Base-by-base conservation (phyloP, 1,284 basidiomycete species). In the Marasmius oreades region DNA sequence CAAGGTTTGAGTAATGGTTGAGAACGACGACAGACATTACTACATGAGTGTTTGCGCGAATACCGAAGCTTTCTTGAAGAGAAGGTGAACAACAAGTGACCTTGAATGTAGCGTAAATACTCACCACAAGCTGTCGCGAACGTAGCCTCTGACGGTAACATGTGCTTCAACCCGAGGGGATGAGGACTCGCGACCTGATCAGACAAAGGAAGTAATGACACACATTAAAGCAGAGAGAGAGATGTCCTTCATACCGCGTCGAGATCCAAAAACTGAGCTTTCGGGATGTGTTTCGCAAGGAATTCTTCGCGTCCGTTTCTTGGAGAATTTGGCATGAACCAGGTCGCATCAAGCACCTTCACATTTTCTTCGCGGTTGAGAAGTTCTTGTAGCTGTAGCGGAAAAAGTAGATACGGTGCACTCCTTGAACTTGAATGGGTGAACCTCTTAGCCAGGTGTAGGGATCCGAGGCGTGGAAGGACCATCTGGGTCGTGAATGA, bases 321-420 rank as follows among this genome's bases (percentile, higher is more conserved):
- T 1, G 85, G 78, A 50, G 85, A 79, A 68, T 86, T 88, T 46
- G 93, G 93, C 93, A 95, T 94, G 69, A 90, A 87, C 93, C 93
- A 95, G 42, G 82, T 86, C 23, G 86, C 85, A 67, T 95, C 93
- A 26, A 93, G 70, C 53, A 91, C 62, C 1, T 80, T 73, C 42
- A 86, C 73, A 50, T 66, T 57, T n/a, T 70, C 63, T 43, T 63
- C 66, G 11, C 68, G 60, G 22, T 70, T 62, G 33, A 63, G 44
- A n/a, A 73, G 68, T 44, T 76, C 69, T 24, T 70, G 73, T 44
- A 83, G 73, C 61, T 80, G 72, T 18, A 70, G 65, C 0, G 87
- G 84, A 1, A 79, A 76, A 48, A 87, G 63, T 22, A 86, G 64
- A 11, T 85, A 71, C 2, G 85, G 83, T 3, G 73, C 70, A 24